Evolutionary conservation across 106 monocot genomes (phyloP).

Genomic region (Alisma plantagoaquatica): DNA sequence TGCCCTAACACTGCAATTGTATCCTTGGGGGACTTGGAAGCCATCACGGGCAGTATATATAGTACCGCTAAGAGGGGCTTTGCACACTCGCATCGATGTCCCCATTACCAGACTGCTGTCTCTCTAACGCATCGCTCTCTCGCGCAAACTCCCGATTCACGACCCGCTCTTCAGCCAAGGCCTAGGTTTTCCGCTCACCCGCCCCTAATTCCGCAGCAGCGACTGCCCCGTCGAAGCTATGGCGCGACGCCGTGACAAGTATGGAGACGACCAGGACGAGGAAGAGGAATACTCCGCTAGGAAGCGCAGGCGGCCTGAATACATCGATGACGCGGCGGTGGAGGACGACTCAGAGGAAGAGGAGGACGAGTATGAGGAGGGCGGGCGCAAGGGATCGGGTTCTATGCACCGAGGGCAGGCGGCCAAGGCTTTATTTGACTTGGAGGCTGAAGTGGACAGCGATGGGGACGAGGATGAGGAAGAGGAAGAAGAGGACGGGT

Average conservation of each 20-base stretch:
- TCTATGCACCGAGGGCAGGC: constrained; percentile 37
- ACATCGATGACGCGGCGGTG: constrained; percentile 70
- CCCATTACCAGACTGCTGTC: too few relatives aligned
- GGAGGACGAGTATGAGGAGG: constrained; percentile 59
- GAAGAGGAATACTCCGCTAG: constrained; percentile 9
- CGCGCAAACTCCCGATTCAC: too few relatives aligned
- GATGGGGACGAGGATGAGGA: constrained; percentile 78
- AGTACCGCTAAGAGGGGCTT: too few relatives aligned
- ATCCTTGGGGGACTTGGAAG: too few relatives aligned
- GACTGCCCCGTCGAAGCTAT: too few relatives aligned
- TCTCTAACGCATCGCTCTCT: too few relatives aligned
- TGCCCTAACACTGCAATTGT: too few relatives aligned
- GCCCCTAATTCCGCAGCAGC: too few relatives aligned
- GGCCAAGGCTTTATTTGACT: constrained; percentile 57
- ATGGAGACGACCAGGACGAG: constrained; percentile 22
- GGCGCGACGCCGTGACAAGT: background rate
- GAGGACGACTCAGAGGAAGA: constrained; percentile 75
- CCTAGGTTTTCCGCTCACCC: too few relatives aligned
- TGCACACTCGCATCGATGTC: too few relatives aligned
- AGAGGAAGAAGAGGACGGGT: constrained; percentile 86
- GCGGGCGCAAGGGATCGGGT: constrained; percentile 18
- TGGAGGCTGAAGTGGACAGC: constrained; percentile 62
- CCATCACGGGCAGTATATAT: too few relatives aligned
- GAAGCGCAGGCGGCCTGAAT: constrained; percentile 47
- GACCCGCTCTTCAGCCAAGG: too few relatives aligned